These are phyloP conservation scores for Agarophyton chilense DNA, from an alignment of 23 red algal species.

Conservation along the genomic window DNA sequence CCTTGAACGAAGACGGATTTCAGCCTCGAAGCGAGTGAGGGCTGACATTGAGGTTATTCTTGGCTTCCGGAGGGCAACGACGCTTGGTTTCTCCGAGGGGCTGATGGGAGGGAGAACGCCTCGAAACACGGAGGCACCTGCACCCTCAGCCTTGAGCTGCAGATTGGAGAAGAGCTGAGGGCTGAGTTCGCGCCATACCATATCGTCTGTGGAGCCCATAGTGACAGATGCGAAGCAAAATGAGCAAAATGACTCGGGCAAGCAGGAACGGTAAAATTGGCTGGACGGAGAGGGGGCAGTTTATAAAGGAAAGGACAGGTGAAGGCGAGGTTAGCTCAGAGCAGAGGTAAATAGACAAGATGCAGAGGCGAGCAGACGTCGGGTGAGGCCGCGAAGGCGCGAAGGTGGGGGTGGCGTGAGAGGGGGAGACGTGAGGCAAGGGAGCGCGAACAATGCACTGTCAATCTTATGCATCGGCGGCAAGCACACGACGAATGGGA, in stretches of 20 bases:
- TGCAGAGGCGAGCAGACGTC: no score
- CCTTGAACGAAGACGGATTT: conserved; percentile 71
- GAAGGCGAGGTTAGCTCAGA: no score
- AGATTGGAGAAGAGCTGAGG: conserved; percentile 31
- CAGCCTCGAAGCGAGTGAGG: conserved; percentile 86
- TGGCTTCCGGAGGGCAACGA: conserved; percentile 83
- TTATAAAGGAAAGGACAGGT: no score
- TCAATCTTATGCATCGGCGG: neutral
- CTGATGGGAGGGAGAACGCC: conserved; percentile 14
- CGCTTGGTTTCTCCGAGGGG: conserved; percentile 33
- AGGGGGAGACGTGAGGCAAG: neutral
- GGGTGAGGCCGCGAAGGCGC: neutral
- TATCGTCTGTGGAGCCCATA: conserved; percentile 38
- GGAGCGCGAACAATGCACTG: neutral
- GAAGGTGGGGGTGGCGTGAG: neutral
- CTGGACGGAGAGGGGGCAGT: neutral
- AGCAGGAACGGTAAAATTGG: neutral
- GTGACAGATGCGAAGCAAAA: neutral
- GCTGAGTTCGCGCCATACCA: conserved; percentile 37
- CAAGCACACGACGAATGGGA: neutral
- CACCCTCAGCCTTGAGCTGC: conserved; percentile 45
- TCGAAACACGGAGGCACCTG: conserved; percentile 52
- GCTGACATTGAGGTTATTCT: conserved; percentile 86
- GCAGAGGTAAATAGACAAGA: no score
- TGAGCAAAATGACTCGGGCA: no score